Evolutionary conservation across 371 early-diverging fungal species (phyloP).

Genomic region (Mucor plumbeus): DNA sequence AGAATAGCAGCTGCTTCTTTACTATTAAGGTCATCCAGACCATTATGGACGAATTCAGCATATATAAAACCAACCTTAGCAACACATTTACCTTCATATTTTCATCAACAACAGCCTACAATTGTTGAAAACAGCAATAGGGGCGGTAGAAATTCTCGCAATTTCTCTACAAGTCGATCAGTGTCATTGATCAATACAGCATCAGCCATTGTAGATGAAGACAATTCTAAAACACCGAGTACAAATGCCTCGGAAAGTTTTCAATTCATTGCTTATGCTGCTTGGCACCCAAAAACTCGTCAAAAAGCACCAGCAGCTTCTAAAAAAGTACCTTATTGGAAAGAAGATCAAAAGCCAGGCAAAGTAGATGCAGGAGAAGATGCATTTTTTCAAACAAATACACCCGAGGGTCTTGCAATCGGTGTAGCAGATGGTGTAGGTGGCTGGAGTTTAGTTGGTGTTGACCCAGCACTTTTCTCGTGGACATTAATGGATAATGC

Average conservation of each 20-base stretch:
- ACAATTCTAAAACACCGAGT: not conserved
- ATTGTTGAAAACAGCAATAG: not conserved
- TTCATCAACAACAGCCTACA: slow-evolving; percentile 16
- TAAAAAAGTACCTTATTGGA: slow-evolving; percentile 52
- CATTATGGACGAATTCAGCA: slow-evolving; percentile 9
- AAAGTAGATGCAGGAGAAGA: slow-evolving; percentile 79
- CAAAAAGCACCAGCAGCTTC: slow-evolving; percentile 24
- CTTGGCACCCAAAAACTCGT: slow-evolving; percentile 58
- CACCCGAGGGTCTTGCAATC: slow-evolving; percentile 61
- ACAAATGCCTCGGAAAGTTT: slow-evolving; percentile 27
- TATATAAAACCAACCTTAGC: slow-evolving; percentile 10
- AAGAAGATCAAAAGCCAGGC: slow-evolving; percentile 44
- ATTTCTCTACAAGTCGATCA: slow-evolving; percentile 11
- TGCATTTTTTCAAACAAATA: slow-evolving; percentile 69
- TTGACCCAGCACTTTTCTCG: slow-evolving; percentile 65
- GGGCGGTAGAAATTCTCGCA: slow-evolving; percentile 2
- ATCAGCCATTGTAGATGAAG: slow-evolving; percentile 7
- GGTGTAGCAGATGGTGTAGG: slow-evolving; percentile 78
- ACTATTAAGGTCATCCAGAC: slow-evolving; percentile 16
- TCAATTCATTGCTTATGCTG: slow-evolving; percentile 51
- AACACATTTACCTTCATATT: slow-evolving; percentile 15
- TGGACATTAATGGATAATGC: slow-evolving; percentile 78
- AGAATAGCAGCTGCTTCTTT: slow-evolving; percentile 33
- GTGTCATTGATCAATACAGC: slow-evolving; percentile 2
- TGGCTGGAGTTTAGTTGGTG: slow-evolving; percentile 68